Evolutionary conservation across 2,329 filamentous ascomycete species (phyloP).

Genomic region (Aspergillus sp.): DNA sequence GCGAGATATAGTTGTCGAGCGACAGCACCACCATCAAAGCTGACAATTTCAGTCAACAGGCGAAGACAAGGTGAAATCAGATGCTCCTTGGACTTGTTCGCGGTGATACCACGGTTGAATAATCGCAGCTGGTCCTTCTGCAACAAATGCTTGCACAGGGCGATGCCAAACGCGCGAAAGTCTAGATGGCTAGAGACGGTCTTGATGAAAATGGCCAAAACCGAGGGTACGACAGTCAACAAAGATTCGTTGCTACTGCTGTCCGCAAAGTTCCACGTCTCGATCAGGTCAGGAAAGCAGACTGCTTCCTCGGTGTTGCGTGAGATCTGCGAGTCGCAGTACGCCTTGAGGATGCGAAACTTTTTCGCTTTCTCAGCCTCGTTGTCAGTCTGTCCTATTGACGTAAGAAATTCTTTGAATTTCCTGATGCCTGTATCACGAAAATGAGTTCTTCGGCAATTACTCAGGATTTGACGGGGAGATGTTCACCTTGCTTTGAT

Average conservation of each 20-base stretch:
- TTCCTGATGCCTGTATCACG: conserved; percentile 37
- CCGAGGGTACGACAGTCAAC: conserved; percentile 75
- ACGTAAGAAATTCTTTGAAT: conserved; percentile 47
- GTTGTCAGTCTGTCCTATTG: conserved; percentile 37
- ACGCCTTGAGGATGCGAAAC: conserved; percentile 45
- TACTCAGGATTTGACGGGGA: background rate
- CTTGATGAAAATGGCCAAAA: conserved; percentile 78
- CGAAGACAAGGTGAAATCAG: conserved; percentile 86
- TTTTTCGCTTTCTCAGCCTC: conserved; percentile 39
- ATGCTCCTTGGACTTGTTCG: conserved; percentile 79
- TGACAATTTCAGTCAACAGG: conserved; percentile 79
- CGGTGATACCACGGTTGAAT: conserved; percentile 73
- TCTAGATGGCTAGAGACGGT: conserved; percentile 73
- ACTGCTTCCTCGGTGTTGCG: conserved; percentile 55
- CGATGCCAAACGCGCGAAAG: conserved; percentile 70
- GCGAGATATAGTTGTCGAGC: conserved; percentile 76
- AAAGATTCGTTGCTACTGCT: conserved; percentile 78
- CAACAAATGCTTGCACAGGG: conserved; percentile 77
- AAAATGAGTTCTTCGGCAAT: background rate
- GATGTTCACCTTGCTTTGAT: conserved; percentile 63
- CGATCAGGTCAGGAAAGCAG: conserved; percentile 76
- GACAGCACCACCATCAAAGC: conserved; percentile 79
- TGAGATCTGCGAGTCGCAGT: conserved; percentile 55
- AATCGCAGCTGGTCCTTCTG: conserved; percentile 79
- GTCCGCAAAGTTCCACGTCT: conserved; percentile 82